These are phyloP conservation scores for Lantana camara DNA, from an alignment of 257 asterid genomes.

Conservation along the genomic window DNA sequence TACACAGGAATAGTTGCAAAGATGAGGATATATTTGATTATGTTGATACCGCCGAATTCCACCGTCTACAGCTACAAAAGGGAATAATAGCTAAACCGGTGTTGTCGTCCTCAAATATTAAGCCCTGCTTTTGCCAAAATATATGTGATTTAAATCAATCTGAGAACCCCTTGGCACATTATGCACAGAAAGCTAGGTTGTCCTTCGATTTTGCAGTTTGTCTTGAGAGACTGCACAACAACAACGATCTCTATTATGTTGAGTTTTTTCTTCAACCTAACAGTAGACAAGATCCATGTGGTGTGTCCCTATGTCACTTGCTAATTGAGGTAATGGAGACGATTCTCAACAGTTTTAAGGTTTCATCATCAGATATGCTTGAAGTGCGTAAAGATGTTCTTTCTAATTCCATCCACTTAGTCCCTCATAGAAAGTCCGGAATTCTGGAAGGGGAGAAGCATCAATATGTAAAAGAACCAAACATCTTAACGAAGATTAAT, in stretches of 20 bases:
- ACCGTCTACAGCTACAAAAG: not conserved
- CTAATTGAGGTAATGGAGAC: not conserved
- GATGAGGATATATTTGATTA: too few species aligned
- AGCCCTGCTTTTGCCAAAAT: not conserved
- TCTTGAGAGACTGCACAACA: not conserved
- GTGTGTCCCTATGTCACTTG: not conserved
- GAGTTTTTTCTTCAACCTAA: conserved; percentile 14
- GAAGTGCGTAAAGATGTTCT: too few species aligned
- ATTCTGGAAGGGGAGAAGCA: too few species aligned
- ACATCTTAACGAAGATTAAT: too few species aligned
- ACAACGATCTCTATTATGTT: not conserved
- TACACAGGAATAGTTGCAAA: too few species aligned
- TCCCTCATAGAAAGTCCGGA: too few species aligned
- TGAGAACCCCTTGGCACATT: conserved; percentile 24
- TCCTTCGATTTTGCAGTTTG: conserved; percentile 9
- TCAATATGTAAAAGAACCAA: too few species aligned
- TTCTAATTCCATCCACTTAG: too few species aligned
- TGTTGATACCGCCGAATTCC: not conserved
- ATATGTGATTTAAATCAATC: not conserved
- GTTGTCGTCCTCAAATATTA: not conserved
- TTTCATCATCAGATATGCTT: not conserved
- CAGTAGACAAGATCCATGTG: not conserved
- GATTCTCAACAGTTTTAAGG: not conserved
- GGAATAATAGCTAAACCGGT: not conserved
- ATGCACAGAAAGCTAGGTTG: not conserved